Evolutionary conservation across 345 rosid species (phyloP).

Genomic region (Turritis glabra): DNA sequence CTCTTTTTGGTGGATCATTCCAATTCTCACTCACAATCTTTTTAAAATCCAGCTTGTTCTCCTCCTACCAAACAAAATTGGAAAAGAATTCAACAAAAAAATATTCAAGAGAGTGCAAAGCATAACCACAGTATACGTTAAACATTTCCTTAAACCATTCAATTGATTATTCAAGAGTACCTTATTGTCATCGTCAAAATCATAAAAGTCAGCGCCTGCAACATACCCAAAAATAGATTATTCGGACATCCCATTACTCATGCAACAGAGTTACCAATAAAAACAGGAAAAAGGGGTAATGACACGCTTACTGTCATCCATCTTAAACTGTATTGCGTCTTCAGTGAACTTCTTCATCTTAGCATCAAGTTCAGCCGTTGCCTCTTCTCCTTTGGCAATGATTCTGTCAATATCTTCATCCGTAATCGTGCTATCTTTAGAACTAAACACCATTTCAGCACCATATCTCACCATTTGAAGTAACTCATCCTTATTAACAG

Average conservation of each 20-base stretch:
- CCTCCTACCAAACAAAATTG: slow-evolving; percentile 57
- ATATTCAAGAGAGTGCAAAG: background rate
- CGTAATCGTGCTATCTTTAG: slow-evolving; percentile 95
- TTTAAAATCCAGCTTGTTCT: slow-evolving; percentile 78
- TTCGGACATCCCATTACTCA: slow-evolving; percentile 12
- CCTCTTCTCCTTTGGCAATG: slow-evolving; percentile 97
- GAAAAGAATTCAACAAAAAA: background rate
- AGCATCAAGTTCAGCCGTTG: slow-evolving; percentile 97
- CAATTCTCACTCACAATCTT: slow-evolving; percentile 89
- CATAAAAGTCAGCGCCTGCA: slow-evolving; percentile 83
- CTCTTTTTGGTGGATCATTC: slow-evolving; percentile 94
- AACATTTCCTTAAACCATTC: background rate
- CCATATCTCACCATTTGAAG: slow-evolving; percentile 99
- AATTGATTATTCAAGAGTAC: slow-evolving; percentile 30
- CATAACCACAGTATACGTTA: background rate
- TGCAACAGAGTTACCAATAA: background rate
- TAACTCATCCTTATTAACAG: slow-evolving; percentile 95
- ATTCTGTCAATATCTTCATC: slow-evolving; percentile 98
- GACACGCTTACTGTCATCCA: slow-evolving; percentile 77
- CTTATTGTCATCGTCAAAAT: slow-evolving; percentile 90
- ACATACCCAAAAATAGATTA: slow-evolving; percentile 8
- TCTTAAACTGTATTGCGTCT: slow-evolving; percentile 92
- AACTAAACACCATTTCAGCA: slow-evolving; percentile 99
- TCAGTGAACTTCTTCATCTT: slow-evolving; percentile 98
- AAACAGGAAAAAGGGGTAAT: background rate